Conservation (phyloP, 2,329 filamentous ascomycete genomes). For the Bretziella fagacearum region DNA sequence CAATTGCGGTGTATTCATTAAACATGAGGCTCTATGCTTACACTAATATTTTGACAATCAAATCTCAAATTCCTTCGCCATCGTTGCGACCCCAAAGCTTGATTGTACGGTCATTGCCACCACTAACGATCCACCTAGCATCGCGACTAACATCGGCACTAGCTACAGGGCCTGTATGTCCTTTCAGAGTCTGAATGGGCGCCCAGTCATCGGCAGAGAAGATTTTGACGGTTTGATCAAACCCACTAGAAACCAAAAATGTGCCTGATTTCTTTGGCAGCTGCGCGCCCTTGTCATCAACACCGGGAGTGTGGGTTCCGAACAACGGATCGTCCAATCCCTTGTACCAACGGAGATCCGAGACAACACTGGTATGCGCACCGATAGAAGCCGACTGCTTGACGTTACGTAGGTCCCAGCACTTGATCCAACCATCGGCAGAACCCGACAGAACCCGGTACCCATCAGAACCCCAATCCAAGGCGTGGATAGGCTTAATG, state of each 20-base stretch:
- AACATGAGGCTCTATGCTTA: not conserved
- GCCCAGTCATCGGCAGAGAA: slow-evolving; percentile 96
- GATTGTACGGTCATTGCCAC: slow-evolving; percentile 83
- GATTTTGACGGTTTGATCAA: slow-evolving; percentile 88
- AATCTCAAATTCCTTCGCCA: slow-evolving; percentile 32
- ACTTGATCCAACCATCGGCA: slow-evolving; percentile 90
- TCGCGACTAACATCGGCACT: slow-evolving; percentile 79
- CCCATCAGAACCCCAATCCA: slow-evolving; percentile 86
- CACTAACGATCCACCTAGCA: slow-evolving; percentile 83
- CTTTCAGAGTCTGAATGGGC: slow-evolving; percentile 68
- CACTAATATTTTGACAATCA: not conserved
- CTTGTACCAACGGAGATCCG: slow-evolving; percentile 87
- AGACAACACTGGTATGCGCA: slow-evolving; percentile 80
- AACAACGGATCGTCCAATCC: slow-evolving; percentile 58
- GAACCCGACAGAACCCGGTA: slow-evolving; percentile 86
- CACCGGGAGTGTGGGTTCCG: slow-evolving; percentile 36
- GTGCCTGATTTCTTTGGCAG: slow-evolving; percentile 74
- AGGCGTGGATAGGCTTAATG: slow-evolving; percentile 79
- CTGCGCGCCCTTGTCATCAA: slow-evolving; percentile 47
- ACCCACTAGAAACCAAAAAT: slow-evolving; percentile 79
- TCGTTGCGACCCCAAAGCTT: slow-evolving; percentile 92
- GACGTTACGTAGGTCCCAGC: slow-evolving; percentile 91
- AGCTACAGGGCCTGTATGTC: slow-evolving; percentile 81
- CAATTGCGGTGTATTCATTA: slow-evolving; percentile 1
- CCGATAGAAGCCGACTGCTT: slow-evolving; percentile 69